These are phyloP conservation scores for Candida hispaniensis DNA, from an alignment of 805 yeast species.

Conservation along the genomic window DNA sequence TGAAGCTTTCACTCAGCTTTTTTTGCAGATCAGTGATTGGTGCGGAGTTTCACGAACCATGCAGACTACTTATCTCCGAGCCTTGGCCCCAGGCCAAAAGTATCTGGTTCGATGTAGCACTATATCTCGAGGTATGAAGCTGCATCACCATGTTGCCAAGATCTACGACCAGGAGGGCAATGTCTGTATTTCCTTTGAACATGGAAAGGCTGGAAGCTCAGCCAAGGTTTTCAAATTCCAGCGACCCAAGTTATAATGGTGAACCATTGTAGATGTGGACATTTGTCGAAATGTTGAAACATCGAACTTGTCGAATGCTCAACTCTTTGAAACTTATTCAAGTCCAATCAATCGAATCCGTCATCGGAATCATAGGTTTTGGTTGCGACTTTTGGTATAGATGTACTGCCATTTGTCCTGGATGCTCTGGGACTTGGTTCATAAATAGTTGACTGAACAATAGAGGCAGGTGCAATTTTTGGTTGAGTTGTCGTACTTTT, in stretches of 20 bases:
- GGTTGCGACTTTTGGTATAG: too few relatives aligned
- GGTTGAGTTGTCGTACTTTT: too few relatives aligned
- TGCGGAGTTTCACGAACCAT: conserved; percentile 14
- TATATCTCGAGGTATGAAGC: conserved; percentile 13
- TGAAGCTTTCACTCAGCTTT: conserved; percentile 11
- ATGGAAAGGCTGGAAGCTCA: conserved; percentile 14
- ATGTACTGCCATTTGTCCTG: too few relatives aligned
- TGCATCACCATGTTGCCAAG: conserved; percentile 13
- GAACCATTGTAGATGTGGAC: too few relatives aligned
- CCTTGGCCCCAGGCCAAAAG: conserved; percentile 9
- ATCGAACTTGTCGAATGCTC: too few relatives aligned
- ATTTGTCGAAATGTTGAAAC: too few relatives aligned
- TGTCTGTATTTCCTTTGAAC: conserved; percentile 10
- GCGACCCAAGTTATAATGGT: conserved; percentile 12
- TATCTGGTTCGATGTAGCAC: conserved; percentile 7
- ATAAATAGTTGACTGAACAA: too few relatives aligned
- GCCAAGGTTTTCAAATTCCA: conserved; percentile 13
- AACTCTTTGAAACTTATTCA: too few relatives aligned
- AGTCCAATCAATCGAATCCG: too few relatives aligned
- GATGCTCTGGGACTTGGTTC: too few relatives aligned
- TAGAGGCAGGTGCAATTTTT: too few relatives aligned
- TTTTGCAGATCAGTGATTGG: conserved; percentile 14
- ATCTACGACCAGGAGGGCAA: conserved; percentile 10
- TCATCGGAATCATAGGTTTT: too few relatives aligned
- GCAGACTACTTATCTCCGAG: conserved; percentile 12